These are phyloP conservation scores for Aurantiochytrium sp. DNA, from an alignment of 108 stramenopile species.

Conservation along the genomic window DNA sequence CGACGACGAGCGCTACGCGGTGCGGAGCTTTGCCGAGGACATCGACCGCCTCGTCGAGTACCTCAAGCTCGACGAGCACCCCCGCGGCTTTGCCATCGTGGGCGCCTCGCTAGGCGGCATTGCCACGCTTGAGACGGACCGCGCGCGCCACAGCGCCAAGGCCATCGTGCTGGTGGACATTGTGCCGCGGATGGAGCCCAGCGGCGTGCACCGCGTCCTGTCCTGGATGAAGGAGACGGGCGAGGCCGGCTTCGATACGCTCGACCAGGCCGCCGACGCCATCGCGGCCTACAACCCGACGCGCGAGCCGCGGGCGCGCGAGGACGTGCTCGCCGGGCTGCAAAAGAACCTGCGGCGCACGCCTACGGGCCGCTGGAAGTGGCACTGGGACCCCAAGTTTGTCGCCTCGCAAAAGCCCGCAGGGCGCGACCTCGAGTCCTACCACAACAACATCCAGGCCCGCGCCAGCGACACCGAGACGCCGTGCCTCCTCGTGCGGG, in stretches of 20 bases:
- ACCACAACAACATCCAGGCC: not conserved
- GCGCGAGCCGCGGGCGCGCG: not conserved
- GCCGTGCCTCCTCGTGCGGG: not conserved
- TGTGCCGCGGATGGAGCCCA: not conserved
- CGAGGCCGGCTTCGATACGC: not conserved
- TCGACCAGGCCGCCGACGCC: not conserved
- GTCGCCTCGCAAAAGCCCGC: not conserved
- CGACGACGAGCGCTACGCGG: not conserved
- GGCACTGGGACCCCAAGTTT: slow-evolving; percentile 18
- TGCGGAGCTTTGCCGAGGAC: not conserved
- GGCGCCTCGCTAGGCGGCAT: slow-evolving; percentile 6
- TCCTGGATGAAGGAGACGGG: slow-evolving; percentile 22
- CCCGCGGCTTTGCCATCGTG: slow-evolving; percentile 7
- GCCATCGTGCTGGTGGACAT: not conserved
- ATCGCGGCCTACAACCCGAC: not conserved
- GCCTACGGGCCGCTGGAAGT: not conserved
- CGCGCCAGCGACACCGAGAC: not conserved
- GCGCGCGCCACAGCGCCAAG: not conserved
- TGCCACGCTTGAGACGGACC: not conserved
- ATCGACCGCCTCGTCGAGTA: not conserved
- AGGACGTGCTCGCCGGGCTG: not conserved
- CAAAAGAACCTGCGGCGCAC: not conserved
- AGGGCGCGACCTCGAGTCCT: not conserved
- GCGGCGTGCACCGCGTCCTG: not conserved
- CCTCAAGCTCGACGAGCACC: not conserved